Conservation (phyloP, 2,329 filamentous ascomycete genomes). For the Chaetoscypha palmicola region DNA sequence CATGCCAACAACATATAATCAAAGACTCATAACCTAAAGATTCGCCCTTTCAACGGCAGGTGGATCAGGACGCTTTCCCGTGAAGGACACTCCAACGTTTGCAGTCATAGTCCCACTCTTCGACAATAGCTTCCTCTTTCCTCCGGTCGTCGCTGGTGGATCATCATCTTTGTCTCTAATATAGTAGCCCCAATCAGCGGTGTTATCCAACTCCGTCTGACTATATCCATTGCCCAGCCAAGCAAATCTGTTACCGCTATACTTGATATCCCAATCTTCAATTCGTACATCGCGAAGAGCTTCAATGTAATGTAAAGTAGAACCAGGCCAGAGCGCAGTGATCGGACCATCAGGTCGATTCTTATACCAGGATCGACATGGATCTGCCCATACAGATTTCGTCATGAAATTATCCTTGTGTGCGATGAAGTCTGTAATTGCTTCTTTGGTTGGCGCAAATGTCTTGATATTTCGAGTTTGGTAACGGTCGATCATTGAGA, state of each 20-base stretch:
- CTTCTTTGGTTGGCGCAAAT: slow-evolving; percentile 38
- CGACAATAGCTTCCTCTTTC: slow-evolving; percentile 23
- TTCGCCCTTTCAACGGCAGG: slow-evolving; percentile 3
- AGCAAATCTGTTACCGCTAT: slow-evolving; percentile 34
- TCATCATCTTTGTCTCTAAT: slow-evolving; percentile 33
- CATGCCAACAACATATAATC: no score
- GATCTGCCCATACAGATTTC: slow-evolving; percentile 39
- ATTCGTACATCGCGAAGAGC: slow-evolving; percentile 37
- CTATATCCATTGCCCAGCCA: slow-evolving; percentile 38
- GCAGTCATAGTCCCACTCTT: slow-evolving; percentile 25
- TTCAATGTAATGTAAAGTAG: slow-evolving; percentile 44
- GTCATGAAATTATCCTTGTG: slow-evolving; percentile 40
- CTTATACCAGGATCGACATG: slow-evolving; percentile 39
- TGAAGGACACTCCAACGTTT: slow-evolving; percentile 20
- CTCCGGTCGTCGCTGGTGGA: slow-evolving; percentile 22
- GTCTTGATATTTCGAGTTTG: slow-evolving; percentile 41
- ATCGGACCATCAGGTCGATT: slow-evolving; percentile 30
- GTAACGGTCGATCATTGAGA: slow-evolving; percentile 42
- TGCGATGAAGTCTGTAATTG: slow-evolving; percentile 43
- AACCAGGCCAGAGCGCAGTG: slow-evolving; percentile 37
- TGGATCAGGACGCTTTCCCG: slow-evolving; percentile 6
- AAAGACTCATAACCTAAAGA: no score
- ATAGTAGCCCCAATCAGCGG: slow-evolving; percentile 36
- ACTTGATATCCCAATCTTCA: slow-evolving; percentile 41
- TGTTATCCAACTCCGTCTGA: slow-evolving; percentile 35